These are phyloP conservation scores for Beauveria brongniartii DNA, from an alignment of 2,329 filamentous ascomycete genomes.

Conservation along the genomic window DNA sequence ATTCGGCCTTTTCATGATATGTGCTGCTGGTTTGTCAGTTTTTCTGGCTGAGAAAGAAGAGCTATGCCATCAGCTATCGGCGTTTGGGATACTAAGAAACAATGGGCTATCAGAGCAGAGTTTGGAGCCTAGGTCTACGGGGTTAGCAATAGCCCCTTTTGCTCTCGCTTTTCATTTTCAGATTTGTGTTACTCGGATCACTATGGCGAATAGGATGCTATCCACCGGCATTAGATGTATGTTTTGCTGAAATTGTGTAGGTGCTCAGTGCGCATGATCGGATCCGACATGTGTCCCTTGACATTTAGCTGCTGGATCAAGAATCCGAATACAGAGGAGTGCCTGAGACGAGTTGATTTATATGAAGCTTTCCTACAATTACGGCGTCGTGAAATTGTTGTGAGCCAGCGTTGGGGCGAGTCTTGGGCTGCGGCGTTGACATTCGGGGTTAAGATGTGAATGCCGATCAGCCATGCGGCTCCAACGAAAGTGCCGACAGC, in stretches of 20 bases:
- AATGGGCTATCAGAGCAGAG: constrained; percentile 9
- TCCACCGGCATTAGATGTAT: not conserved
- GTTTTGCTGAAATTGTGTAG: not conserved
- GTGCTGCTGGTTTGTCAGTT: not conserved
- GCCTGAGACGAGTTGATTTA: not conserved
- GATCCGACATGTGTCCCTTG: not conserved
- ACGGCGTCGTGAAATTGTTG: not conserved
- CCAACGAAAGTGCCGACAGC: not conserved
- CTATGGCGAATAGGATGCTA: not conserved
- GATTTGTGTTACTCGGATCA: not conserved
- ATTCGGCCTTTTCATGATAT: not conserved
- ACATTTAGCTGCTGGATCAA: not conserved
- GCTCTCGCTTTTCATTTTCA: not conserved
- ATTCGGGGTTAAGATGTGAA: not conserved
- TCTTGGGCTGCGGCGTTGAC: not conserved
- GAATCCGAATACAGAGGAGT: not conserved
- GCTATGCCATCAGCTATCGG: not conserved
- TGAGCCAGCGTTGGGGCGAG: too few relatives aligned
- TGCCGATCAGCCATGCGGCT: not conserved
- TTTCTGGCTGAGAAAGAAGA: not conserved
- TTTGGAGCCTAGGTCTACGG: constrained; percentile 5
- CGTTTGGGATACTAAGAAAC: constrained; percentile 12
- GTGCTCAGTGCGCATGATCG: not conserved
- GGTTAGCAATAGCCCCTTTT: not conserved
- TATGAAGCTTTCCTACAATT: too few relatives aligned